Conservation (phyloP, 805 yeast genomes). For the Citeromyces nyonsensis region DNA sequence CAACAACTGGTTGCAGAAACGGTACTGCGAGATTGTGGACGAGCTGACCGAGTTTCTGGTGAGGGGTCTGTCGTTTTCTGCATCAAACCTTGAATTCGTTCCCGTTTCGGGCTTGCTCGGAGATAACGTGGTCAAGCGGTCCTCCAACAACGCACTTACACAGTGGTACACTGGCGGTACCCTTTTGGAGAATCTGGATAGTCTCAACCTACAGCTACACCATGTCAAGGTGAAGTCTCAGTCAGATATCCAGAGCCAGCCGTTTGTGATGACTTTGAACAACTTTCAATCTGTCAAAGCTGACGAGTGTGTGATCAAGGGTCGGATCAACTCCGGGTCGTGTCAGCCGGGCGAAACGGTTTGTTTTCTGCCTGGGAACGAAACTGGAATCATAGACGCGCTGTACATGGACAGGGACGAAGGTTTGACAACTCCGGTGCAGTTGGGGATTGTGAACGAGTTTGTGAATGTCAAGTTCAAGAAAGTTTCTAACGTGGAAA, state of each 20-base stretch:
- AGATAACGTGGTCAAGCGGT: conserved; percentile 38
- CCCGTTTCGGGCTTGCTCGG: conserved; percentile 65
- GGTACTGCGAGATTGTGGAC: conserved; percentile 33
- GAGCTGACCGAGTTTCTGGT: conserved; percentile 35
- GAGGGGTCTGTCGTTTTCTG: conserved; percentile 33
- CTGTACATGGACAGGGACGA: conserved; percentile 8
- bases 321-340: conserved; percentile 53
- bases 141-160: conserved; percentile 7
- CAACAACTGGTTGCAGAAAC: conserved; percentile 34
- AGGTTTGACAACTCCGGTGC: conserved; percentile 7
- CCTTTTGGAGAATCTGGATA: conserved; percentile 17
- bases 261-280: conserved; percentile 36
- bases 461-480: conserved; percentile 28
- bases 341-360: conserved; percentile 61
- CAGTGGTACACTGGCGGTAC: conserved; percentile 28
- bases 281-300: conserved; percentile 41
- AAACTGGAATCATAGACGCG: conserved; percentile 11
- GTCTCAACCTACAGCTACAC: conserved; percentile 22
- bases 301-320: conserved; percentile 38
- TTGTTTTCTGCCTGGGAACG: conserved; percentile 28
- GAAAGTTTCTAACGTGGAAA: conserved; percentile 18
- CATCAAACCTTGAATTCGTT: conserved; percentile 26
- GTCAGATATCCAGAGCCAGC: conserved; percentile 3
- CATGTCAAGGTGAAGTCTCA: conserved; percentile 11
- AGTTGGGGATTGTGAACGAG: conserved; percentile 37